Evolutionary conservation across 2,329 filamentous ascomycete genomes (phyloP), one percentile per base, ranked within the genome.

Genomic region (Aspergillus pseudonomiae): DNA sequence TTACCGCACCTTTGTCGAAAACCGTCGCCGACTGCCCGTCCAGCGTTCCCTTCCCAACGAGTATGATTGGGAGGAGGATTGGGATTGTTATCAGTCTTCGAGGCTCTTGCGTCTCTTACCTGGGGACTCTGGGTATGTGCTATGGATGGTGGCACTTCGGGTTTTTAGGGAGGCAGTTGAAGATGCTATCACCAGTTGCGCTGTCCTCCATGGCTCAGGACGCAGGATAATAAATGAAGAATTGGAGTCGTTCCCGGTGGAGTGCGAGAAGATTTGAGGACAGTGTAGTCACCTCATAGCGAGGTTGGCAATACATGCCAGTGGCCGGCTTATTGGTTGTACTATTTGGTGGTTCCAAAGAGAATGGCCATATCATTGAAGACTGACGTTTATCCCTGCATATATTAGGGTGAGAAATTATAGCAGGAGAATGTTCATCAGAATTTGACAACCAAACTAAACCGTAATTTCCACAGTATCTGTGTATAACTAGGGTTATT

Each of bases 41-140:
- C 39, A n/a, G 3, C 7, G 10, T 0, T 2, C 16, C 9, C 6
- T 41, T 41, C 39, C 19, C 16, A 6, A 3, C 6, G 0, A 41
- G 9, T 0, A 41, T 41, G 39, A 1, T 0, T 16, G 1, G 2
- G 19, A 41, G 39, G 6, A 41, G 1, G 16, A n/a, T 7, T 41
- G 39, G 39, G 39, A 41, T 0, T 9, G 6, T n/a, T 41, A 41
- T 10, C 1, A 2, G 39, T 41, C 39, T 0, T 41, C 39, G 39
- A n/a, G 3, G 39, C 39, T 41, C 39, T 9, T 41, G 7, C 39
- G 39, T 41, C 16, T 41, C 7, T n/a, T 41, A 16, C 39, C 39
- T n/a, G 39, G 39, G 2, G 39, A 41, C 16, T 7, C 39, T 19
- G 19, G 7, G 39, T 41, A 41, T 9, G 3, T 41, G 19, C 7